A percentile compares a stretch with the other conserved stretches of the same genome.
These are phyloP conservation scores for Citrus glauca DNA, from an alignment of 345 rosid species.

Conservation along the genomic window DNA sequence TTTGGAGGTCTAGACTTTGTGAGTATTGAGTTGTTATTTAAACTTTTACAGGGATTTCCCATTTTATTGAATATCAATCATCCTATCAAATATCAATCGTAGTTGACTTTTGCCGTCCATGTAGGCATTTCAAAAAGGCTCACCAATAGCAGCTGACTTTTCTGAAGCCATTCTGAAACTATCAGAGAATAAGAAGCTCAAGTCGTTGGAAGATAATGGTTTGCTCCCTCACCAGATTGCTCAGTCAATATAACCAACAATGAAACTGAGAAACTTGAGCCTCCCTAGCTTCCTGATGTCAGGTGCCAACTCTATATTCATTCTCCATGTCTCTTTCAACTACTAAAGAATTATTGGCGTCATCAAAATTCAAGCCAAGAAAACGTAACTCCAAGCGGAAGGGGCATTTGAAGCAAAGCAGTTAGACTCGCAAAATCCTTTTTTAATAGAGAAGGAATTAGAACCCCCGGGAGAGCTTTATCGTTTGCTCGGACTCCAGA, in stretches of 20 bases:
- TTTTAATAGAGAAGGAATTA: background rate
- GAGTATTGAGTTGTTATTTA: constrained; percentile 15
- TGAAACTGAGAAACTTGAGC: constrained; percentile 19
- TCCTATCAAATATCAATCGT: no score
- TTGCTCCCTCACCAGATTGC: constrained; percentile 14
- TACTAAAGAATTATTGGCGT: background rate
- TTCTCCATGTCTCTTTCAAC: constrained; percentile 15
- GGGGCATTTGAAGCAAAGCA: constrained; percentile 16
- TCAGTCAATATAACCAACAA: background rate
- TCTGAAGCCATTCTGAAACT: constrained; percentile 35
- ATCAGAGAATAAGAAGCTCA: constrained; percentile 28
- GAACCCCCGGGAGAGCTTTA: background rate
- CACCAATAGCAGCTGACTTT: constrained; percentile 25
- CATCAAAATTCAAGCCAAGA: background rate
- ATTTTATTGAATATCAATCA: no score
- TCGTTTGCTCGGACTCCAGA: constrained; percentile 2
- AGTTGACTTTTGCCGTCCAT: no score
- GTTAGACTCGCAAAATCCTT: constrained; percentile 7
- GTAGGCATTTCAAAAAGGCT: no score
- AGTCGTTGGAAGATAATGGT: constrained; percentile 21
- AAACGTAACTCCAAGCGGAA: background rate
- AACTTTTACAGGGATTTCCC: background rate
- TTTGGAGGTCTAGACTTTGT: constrained; percentile 63
- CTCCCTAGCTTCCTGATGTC: constrained; percentile 27
- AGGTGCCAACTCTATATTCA: constrained; percentile 33